A percentile compares a stretch with the other conserved stretches of the same genome.
phyloP scores from a whole-genome alignment of 805 yeast genomes.

The Brettanomyces naardenensis region DNA sequence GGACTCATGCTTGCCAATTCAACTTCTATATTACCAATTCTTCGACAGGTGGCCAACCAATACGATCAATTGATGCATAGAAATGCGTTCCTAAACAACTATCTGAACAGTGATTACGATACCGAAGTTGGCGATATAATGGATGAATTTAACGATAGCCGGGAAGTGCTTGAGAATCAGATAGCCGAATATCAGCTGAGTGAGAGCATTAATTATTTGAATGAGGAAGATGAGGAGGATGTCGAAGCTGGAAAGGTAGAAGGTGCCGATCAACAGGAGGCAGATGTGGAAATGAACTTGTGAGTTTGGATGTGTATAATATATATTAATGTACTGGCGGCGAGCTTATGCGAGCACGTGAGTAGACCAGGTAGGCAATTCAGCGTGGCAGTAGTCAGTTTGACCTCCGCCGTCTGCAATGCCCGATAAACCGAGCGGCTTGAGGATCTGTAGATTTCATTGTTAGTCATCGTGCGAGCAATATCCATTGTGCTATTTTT shows the following conservation, averaged over 20 bases:
- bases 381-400: too few species aligned
- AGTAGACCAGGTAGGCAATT: too few species aligned
- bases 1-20: conserved; percentile 84
- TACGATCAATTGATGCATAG: conserved; percentile 75
- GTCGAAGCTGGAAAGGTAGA: neutral
- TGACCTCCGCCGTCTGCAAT: too few species aligned
- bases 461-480: too few species aligned
- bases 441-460: too few species aligned
- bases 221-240: conserved; percentile 29
- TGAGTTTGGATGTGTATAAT: too few species aligned
- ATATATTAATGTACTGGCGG: too few species aligned
- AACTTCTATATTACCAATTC: conserved; percentile 61
- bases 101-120: conserved; percentile 41
- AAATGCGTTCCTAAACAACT: conserved; percentile 78
- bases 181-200: conserved; percentile 40
- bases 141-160: conserved; percentile 39
- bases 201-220: conserved; percentile 35
- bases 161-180: conserved; percentile 37
- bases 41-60: conserved; percentile 61
- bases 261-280: too few species aligned
- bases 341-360: too few species aligned
- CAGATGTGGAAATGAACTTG: too few species aligned
- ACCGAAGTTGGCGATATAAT: conserved; percentile 38
- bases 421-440: too few species aligned
- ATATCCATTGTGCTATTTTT: too few species aligned